Evolutionary conservation across 139 green algal genomes (phyloP).

Genomic region (Auxenochlorella pyrenoidosa): DNA sequence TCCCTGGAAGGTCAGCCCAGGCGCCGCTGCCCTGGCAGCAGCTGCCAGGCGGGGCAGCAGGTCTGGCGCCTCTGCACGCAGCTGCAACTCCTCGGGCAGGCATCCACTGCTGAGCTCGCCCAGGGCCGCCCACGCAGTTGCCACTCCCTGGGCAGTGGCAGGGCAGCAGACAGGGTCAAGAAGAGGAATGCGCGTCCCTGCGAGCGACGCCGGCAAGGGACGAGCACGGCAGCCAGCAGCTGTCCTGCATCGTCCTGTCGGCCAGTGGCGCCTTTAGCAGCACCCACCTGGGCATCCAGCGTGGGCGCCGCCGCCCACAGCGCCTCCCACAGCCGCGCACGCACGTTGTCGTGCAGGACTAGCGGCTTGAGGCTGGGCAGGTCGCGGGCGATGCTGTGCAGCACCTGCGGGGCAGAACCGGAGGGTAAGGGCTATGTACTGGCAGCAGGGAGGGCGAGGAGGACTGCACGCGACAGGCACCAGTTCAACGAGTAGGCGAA

Average conservation of each 20-base stretch:
- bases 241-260: no score
- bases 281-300: slow-evolving; percentile 7
- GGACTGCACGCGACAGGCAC: no score
- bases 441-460: no score
- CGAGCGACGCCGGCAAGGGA: no score
- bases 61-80: not conserved
- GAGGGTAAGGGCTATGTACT: no score
- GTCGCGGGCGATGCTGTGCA: not conserved
- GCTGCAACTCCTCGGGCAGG: not conserved
- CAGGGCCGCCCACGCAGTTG: not conserved
- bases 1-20: not conserved
- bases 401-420: not conserved
- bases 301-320: not conserved
- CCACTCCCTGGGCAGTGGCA: not conserved
- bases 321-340: not conserved
- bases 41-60: slow-evolving; percentile 8
- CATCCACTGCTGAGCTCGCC: not conserved
- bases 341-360: not conserved
- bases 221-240: no score
- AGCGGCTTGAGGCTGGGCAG: not conserved
- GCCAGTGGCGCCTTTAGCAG: not conserved
- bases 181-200: not conserved
- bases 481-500: no score
- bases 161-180: not conserved
- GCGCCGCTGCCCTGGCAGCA: not conserved